phyloP scores from a whole-genome alignment of 2,329 filamentous ascomycete species.

The Hymenoscyphus salicellus region DNA sequence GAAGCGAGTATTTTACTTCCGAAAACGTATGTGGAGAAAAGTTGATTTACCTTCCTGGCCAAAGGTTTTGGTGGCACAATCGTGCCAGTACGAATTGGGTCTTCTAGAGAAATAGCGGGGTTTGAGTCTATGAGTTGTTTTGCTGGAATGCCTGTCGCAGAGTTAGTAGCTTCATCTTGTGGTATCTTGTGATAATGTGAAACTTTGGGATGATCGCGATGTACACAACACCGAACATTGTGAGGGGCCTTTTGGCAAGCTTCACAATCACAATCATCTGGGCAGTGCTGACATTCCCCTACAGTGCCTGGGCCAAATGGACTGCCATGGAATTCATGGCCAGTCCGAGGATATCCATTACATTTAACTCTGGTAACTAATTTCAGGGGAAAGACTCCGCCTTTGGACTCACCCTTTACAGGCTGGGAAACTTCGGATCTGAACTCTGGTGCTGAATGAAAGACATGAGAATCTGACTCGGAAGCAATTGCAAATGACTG shows the following conservation, averaged over 20 bases:
- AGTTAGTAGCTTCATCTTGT: neutral
- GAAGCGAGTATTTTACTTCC: no score
- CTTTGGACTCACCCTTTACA: neutral
- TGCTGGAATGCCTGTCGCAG: conserved; percentile 1
- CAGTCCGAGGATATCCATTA: conserved; percentile 30
- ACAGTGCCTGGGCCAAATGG: conserved; percentile 23
- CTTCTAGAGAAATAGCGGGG: neutral
- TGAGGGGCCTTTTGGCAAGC: conserved; percentile 30
- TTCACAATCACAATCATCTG: conserved; percentile 30
- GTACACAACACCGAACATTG: conserved; percentile 29
- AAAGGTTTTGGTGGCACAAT: neutral
- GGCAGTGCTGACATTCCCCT: conserved; percentile 33
- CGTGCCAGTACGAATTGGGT: neutral
- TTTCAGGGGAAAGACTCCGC: conserved; percentile 10
- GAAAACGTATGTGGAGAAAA: neutral
- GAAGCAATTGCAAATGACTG: conserved; percentile 9
- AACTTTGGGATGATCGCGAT: conserved; percentile 26
- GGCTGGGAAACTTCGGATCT: neutral
- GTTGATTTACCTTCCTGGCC: neutral
- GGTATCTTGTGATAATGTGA: conserved; percentile 22
- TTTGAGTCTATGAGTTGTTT: neutral
- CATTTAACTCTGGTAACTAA: conserved; percentile 22
- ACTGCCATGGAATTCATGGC: conserved; percentile 25
- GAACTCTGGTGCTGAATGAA: neutral
- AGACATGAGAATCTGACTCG: conserved; percentile 5